Percentiles rank a stretch among this genome's conserved stretches.
These are phyloP conservation scores for Jacaranda copaia DNA, from an alignment of 257 asterid genomes.

Conservation along the genomic window DNA sequence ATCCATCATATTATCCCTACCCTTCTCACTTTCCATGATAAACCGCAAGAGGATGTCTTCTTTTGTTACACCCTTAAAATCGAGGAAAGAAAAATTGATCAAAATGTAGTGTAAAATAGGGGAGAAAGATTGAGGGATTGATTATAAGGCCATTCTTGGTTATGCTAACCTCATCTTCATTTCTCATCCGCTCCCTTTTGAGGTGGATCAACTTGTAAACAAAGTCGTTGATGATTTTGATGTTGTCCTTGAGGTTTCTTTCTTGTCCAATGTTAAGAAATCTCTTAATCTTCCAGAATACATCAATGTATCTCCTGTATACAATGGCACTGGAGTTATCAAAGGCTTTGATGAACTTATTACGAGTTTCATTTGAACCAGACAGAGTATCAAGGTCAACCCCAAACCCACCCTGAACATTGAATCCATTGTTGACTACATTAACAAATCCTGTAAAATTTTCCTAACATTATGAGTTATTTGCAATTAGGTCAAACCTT, in stretches of 20 bases:
- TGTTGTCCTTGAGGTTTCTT: constrained; percentile 49
- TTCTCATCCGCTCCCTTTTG: no score
- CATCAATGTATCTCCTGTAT: constrained; percentile 59
- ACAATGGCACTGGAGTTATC: constrained; percentile 60
- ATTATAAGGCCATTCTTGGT: no score
- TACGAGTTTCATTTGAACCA: constrained; percentile 53
- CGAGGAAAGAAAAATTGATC: no score
- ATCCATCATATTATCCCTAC: constrained; percentile 42
- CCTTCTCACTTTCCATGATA: constrained; percentile 48
- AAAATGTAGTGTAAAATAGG: no score
- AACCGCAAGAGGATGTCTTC: constrained; percentile 64
- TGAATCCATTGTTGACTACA: constrained; percentile 61
- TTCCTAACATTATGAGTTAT: no score
- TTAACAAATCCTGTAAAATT: constrained; percentile 47
- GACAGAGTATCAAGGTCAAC: constrained; percentile 61
- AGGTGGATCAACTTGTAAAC: no score
- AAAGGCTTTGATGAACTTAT: constrained; percentile 54
- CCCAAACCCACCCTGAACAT: constrained; percentile 61
- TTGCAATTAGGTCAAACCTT: no score
- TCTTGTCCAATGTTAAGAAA: constrained; percentile 57
- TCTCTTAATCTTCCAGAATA: constrained; percentile 59
- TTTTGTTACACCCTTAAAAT: constrained; percentile 35
- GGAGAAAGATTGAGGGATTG: no score
- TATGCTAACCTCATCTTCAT: no score
- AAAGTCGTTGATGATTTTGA: constrained; percentile 42